Conservation (phyloP, 805 yeast species). For the Kazachstania bromeliacearum region DNA sequence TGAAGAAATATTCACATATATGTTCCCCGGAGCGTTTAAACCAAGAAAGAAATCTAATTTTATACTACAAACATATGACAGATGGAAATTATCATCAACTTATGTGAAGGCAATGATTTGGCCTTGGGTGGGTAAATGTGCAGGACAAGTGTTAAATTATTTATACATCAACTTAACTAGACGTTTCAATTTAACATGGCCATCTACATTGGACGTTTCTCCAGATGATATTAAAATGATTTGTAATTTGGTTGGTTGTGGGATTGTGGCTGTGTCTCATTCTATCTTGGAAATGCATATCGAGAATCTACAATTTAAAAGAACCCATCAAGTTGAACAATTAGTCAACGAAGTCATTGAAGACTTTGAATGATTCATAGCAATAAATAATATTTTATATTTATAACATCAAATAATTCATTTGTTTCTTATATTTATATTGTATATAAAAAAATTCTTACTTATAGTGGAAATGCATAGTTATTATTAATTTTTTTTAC, state of each 20-base stretch:
- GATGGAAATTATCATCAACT: neutral
- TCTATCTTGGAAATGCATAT: constrained; percentile 8
- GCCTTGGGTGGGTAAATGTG: constrained; percentile 14
- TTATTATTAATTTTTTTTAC: constrained; percentile 2
- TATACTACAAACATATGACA: no score
- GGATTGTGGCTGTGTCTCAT: constrained; percentile 12
- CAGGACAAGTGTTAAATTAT: constrained; percentile 8
- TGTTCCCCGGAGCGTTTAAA: no score
- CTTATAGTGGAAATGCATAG: neutral
- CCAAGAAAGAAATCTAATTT: no score
- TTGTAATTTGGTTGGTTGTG: constrained; percentile 22
- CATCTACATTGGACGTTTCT: constrained; percentile 4
- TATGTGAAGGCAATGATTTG: constrained; percentile 7
- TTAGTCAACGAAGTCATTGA: neutral
- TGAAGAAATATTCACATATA: no score
- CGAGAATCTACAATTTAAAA: constrained; percentile 1
- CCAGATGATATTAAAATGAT: constrained; percentile 18
- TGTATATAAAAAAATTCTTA: neutral
- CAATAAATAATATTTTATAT: neutral
- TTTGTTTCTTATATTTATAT: neutral
- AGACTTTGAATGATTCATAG: neutral
- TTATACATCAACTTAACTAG: constrained; percentile 7
- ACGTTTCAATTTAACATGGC: constrained; percentile 3
- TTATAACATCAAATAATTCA: neutral
- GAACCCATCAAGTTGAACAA: neutral